Evolutionary conservation across 352 stramenopile species (phyloP).

Genomic region (Globisporangium cystogenes): DNA sequence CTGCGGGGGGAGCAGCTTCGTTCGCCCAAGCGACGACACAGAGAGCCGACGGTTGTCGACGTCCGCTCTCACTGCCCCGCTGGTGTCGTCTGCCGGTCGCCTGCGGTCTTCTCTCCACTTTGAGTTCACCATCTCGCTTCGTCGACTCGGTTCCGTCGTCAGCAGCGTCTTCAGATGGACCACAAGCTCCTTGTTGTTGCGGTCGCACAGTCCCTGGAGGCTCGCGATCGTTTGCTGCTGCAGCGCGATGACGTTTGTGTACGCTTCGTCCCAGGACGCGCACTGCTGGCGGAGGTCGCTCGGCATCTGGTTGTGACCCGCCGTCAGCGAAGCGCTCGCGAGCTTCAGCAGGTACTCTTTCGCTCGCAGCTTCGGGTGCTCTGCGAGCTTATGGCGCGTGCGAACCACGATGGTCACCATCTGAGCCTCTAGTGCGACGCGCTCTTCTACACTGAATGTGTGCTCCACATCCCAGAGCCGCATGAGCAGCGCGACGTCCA

Average conservation of each 20-base stretch:
- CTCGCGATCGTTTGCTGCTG: slow-evolving; percentile 75
- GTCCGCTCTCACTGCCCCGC: too few species aligned
- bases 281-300: slow-evolving; percentile 28
- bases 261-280: slow-evolving; percentile 65
- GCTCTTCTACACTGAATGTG: slow-evolving; percentile 20
- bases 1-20: slow-evolving; percentile 33
- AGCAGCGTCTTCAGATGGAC: slow-evolving; percentile 51
- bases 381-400: slow-evolving; percentile 40
- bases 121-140: slow-evolving; percentile 15
- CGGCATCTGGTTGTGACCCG: slow-evolving; percentile 12
- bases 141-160: slow-evolving; percentile 30
- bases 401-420: slow-evolving; percentile 64
- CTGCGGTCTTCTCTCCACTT: slow-evolving; percentile 1
- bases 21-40: not conserved
- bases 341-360: slow-evolving; percentile 70
- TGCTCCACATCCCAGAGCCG: slow-evolving; percentile 46
- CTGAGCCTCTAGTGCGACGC: slow-evolving; percentile 37
- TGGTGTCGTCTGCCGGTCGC: not conserved
- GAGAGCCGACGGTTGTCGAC: not conserved
- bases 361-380: slow-evolving; percentile 59
- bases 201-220: slow-evolving; percentile 47
- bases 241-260: slow-evolving; percentile 59
- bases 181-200: slow-evolving; percentile 32
- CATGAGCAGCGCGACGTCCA: slow-evolving; percentile 39
- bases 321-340: slow-evolving; percentile 15